Evolutionary conservation across 345 rosid species (phyloP).

Genomic region (Acer campestre): DNA sequence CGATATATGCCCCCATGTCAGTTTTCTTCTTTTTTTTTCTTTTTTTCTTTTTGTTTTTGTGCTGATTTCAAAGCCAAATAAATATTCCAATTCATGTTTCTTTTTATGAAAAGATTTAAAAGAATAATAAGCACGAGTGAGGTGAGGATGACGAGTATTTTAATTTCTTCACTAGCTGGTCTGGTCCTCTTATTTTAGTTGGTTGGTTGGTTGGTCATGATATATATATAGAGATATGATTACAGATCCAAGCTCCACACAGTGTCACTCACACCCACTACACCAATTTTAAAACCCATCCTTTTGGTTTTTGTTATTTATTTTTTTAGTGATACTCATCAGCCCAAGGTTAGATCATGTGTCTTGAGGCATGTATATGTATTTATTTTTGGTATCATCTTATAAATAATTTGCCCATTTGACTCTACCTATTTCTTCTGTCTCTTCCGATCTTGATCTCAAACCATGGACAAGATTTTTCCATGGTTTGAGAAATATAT

Average conservation of each 20-base stretch:
- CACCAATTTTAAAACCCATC: slow-evolving; percentile 24
- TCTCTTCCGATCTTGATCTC: slow-evolving; percentile 1
- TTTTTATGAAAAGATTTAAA: neutral
- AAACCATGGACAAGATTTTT: too few relatives aligned
- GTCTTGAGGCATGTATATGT: neutral
- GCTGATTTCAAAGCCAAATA: slow-evolving; percentile 27
- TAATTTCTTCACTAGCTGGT: slow-evolving; percentile 19
- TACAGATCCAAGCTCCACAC: slow-evolving; percentile 61
- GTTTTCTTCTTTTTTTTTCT: neutral
- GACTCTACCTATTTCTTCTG: slow-evolving; percentile 26
- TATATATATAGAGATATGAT: too few relatives aligned
- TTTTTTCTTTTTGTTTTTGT: too few relatives aligned
- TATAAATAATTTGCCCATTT: slow-evolving; percentile 22
- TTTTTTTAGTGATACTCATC: slow-evolving; percentile 15
- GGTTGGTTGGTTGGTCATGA: neutral
- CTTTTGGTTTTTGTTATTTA: neutral
- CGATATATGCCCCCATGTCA: slow-evolving; percentile 21
- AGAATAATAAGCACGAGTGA: slow-evolving; percentile 24
- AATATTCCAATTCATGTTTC: neutral
- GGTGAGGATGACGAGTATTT: slow-evolving; percentile 9
- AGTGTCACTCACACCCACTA: slow-evolving; percentile 42
- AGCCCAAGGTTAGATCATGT: slow-evolving; percentile 39
- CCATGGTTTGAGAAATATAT: too few relatives aligned
- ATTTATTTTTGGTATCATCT: slow-evolving; percentile 10
- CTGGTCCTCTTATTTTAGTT: slow-evolving; percentile 19